These are phyloP conservation scores for Colletotrichum shisoi DNA, from an alignment of 2,329 filamentous ascomycete species.

Conservation along the genomic window DNA sequence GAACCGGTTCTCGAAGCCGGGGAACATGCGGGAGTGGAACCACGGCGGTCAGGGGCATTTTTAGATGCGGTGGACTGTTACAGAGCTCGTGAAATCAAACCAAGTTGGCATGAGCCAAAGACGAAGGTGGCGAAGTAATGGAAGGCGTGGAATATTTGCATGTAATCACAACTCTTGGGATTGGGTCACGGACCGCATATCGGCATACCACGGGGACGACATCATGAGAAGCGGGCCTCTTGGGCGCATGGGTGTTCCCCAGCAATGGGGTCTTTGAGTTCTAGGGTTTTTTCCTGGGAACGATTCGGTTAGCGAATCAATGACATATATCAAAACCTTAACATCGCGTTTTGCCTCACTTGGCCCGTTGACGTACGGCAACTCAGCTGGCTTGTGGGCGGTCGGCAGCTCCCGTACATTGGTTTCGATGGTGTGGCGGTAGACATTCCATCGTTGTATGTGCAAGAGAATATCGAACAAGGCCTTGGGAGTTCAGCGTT, in stretches of 20 bases:
- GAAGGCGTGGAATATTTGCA: neutral
- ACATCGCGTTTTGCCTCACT: no score
- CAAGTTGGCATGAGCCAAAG: neutral
- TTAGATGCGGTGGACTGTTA: neutral
- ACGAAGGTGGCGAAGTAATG: neutral
- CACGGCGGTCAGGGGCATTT: conserved; percentile 4
- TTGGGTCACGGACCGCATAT: neutral
- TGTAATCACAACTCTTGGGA: neutral
- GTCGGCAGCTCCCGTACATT: neutral
- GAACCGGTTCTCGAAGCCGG: conserved; percentile 34
- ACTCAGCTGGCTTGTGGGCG: no score
- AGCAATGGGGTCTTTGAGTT: no score
- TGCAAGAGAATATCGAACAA: no score
- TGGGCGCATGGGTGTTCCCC: conserved; percentile 16
- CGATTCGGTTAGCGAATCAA: neutral
- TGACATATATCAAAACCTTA: neutral
- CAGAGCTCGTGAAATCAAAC: neutral
- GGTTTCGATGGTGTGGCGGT: neutral
- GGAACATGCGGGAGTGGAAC: conserved; percentile 21
- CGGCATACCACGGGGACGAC: neutral
- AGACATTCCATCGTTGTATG: neutral
- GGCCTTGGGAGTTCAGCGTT: no score
- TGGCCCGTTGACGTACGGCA: neutral
- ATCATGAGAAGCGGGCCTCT: conserved; percentile 22
- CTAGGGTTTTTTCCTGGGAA: neutral